phyloP scores from a whole-genome alignment of 441 rosid species.

The Geranium incanum region DNA sequence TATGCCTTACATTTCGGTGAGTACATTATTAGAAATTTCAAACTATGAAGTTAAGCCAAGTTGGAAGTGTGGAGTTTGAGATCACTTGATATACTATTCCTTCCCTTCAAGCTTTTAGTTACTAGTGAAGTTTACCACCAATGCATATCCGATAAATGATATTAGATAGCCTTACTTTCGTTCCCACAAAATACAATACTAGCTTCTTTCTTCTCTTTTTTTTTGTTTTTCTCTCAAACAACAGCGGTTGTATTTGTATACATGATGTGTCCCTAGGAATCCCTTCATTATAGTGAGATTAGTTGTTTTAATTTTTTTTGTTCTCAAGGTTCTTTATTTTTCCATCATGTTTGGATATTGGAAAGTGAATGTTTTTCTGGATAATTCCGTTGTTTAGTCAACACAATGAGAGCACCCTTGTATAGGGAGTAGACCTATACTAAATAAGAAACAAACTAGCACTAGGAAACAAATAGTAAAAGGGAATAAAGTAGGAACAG shows the following conservation, averaged over 20 bases:
- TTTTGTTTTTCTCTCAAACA: not conserved
- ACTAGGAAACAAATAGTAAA: too few relatives aligned
- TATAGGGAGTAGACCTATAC: too few relatives aligned
- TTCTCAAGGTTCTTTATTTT: not conserved
- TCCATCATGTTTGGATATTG: not conserved
- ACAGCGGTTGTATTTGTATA: not conserved
- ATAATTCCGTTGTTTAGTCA: too few relatives aligned
- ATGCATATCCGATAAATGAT: not conserved
- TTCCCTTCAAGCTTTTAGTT: not conserved
- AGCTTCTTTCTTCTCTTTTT: not conserved
- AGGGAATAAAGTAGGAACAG: too few relatives aligned
- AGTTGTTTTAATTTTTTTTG: not conserved
- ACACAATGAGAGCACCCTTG: too few relatives aligned
- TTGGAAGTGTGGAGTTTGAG: constrained; percentile 7
- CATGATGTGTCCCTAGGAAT: not conserved
- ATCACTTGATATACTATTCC: not conserved
- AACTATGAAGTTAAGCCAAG: not conserved
- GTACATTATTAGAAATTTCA: constrained; percentile 19
- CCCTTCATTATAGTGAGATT: constrained; percentile 4
- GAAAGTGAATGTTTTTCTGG: not conserved
- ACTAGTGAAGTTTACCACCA: not conserved
- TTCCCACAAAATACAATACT: not conserved
- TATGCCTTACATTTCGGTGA: constrained; percentile 79
- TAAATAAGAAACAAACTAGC: too few relatives aligned
- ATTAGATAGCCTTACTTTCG: not conserved